Conservation (phyloP, 2,329 filamentous ascomycete species). For the Lasiodiplodia citricola region DNA sequence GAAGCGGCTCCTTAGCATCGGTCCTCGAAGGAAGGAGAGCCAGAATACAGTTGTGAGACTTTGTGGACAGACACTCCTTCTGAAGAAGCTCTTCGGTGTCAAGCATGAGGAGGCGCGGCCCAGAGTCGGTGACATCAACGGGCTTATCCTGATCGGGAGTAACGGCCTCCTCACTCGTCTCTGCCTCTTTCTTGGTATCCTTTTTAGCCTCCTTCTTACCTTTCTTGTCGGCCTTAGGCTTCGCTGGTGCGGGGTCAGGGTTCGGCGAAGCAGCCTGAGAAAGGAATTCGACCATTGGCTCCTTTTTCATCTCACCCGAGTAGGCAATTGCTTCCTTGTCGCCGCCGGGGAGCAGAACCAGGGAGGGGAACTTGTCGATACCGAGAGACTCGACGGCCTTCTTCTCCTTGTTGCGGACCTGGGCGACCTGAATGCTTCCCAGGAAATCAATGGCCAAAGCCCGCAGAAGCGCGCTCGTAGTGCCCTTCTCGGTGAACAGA, state of each 20-base stretch:
- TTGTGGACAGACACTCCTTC: slow-evolving; percentile 73
- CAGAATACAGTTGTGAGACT: slow-evolving; percentile 83
- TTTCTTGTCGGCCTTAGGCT: slow-evolving; percentile 54
- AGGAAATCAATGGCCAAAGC: slow-evolving; percentile 91
- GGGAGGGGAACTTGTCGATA: slow-evolving; percentile 76
- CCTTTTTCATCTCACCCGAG: slow-evolving; percentile 84
- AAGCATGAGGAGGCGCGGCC: slow-evolving; percentile 68
- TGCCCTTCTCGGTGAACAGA: slow-evolving; percentile 91
- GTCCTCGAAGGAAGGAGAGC: slow-evolving; percentile 63
- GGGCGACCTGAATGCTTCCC: slow-evolving; percentile 77
- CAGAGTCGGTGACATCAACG: slow-evolving; percentile 58
- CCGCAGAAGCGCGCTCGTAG: slow-evolving; percentile 80
- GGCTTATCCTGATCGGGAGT: slow-evolving; percentile 52
- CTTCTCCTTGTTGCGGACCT: slow-evolving; percentile 82
- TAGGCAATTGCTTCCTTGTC: slow-evolving; percentile 73
- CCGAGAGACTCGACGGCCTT: slow-evolving; percentile 74
- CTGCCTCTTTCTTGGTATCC: slow-evolving; percentile 48
- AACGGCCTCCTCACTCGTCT: slow-evolving; percentile 51
- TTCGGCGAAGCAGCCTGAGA: slow-evolving; percentile 80
- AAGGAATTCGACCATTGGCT: slow-evolving; percentile 79
- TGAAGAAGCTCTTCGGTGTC: slow-evolving; percentile 67
- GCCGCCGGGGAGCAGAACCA: slow-evolving; percentile 78
- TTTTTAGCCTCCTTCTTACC: slow-evolving; percentile 48
- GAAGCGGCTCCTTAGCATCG: slow-evolving; percentile 33
- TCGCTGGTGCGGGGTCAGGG: slow-evolving; percentile 68